Conservation (phyloP, 2,329 filamentous ascomycete species). For the Beauveria brongniartii region DNA sequence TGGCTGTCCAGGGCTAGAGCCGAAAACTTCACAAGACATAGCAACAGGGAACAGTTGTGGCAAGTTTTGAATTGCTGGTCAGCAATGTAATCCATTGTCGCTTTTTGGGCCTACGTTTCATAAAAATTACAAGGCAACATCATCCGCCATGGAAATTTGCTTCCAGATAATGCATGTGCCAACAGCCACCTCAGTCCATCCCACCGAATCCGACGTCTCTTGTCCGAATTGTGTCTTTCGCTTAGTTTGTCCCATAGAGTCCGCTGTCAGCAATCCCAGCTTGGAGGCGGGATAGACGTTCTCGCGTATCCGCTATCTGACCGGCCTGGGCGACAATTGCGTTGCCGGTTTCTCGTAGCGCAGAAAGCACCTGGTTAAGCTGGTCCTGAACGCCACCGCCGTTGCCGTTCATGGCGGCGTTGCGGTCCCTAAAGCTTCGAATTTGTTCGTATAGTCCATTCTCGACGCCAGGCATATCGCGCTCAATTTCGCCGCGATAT, state of each 20-base stretch:
- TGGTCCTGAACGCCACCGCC: conserved; percentile 28
- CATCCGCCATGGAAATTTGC: background rate
- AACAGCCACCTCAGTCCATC: background rate
- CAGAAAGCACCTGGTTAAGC: conserved; percentile 29
- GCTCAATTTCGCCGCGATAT: conserved; percentile 38
- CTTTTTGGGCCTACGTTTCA: background rate
- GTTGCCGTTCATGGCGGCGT: conserved; percentile 14
- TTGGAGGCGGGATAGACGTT: conserved; percentile 32
- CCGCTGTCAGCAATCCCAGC: conserved; percentile 32
- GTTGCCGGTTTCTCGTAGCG: conserved; percentile 31
- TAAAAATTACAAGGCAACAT: background rate
- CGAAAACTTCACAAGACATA: background rate
- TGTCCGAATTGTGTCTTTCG: background rate
- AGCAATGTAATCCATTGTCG: background rate
- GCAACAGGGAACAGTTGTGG: too few species aligned
- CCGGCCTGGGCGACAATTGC: conserved; percentile 34
- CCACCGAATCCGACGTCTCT: background rate
- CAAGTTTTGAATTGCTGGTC: background rate
- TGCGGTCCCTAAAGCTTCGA: conserved; percentile 27
- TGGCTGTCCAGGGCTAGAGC: too few species aligned
- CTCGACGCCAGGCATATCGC: conserved; percentile 40
- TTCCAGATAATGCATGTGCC: background rate
- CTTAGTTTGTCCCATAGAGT: conserved; percentile 12
- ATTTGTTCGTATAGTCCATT: conserved; percentile 38
- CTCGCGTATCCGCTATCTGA: conserved; percentile 35